Conservation (phyloP, 2,329 filamentous ascomycete species). For the Colletotrichum liriopes region DNA sequence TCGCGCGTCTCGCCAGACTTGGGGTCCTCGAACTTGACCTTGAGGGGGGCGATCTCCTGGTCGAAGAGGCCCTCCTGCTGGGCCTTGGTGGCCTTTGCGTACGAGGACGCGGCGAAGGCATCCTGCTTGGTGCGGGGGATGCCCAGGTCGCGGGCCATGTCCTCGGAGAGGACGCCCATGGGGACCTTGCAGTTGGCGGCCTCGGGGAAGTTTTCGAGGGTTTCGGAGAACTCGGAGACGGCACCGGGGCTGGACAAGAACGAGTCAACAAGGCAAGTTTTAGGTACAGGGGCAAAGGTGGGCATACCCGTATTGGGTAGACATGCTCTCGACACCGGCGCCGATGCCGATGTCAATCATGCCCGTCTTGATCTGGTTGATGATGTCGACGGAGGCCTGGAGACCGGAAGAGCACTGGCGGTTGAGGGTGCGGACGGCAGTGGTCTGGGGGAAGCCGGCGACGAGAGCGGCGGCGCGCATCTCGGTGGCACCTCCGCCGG, state of each 20-base stretch:
- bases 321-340: slow-evolving; percentile 98
- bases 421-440: slow-evolving; percentile 91
- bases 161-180: slow-evolving; percentile 94
- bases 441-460: slow-evolving; percentile 88
- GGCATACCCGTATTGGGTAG: slow-evolving; percentile 86
- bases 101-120: slow-evolving; percentile 92
- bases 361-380: slow-evolving; percentile 89
- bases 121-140: slow-evolving; percentile 85
- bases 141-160: slow-evolving; percentile 91
- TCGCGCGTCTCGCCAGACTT: slow-evolving; percentile 90
- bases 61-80: slow-evolving; percentile 93
- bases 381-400: slow-evolving; percentile 93
- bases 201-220: slow-evolving; percentile 85
- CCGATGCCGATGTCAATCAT: slow-evolving; percentile 98
- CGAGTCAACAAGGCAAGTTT: slow-evolving; percentile 17
- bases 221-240: slow-evolving; percentile 92
- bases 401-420: slow-evolving; percentile 95
- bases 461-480: slow-evolving; percentile 93
- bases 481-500: slow-evolving; percentile 95
- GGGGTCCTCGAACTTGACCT: slow-evolving; percentile 89
- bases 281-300: neutral
- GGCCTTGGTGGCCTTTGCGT: slow-evolving; percentile 89
- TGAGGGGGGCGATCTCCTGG: slow-evolving; percentile 90
- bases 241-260: slow-evolving; percentile 76
- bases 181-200: slow-evolving; percentile 97